Evolutionary conservation across 352 stramenopile genomes (phyloP), one percentile per base, ranked within the genome.

Genomic region (Globisporangium nunn): DNA sequence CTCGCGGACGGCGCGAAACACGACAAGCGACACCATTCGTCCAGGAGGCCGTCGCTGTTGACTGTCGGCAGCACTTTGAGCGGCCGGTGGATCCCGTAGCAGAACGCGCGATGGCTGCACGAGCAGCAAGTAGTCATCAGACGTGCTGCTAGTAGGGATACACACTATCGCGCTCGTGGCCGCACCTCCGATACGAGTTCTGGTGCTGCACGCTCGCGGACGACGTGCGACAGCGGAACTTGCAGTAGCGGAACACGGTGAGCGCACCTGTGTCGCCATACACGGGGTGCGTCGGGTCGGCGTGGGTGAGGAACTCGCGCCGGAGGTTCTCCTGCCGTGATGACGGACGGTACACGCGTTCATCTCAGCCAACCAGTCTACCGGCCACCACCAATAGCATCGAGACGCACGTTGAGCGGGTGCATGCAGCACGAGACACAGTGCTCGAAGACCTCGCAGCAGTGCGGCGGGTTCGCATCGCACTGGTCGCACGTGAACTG

Each of bases 351-450:
- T 18, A 14, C 23, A 33, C 12, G 29, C 15, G 10, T 47, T 8
- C 8, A 30, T 3, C 18, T 6, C 15, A 37, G 11, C 29, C 37
- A 54, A 7, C 14, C n/a, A 40, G 7, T 11, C 10, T 7, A 4
- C 35, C 7, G 2, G 10, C 7, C 35, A 11, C 7, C 44, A 63
- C 23, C 40, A n/a, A 2, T 17, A 33, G 7, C 35, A 40, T 0
- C 35, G 14, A 11, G 35, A 60, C 68, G 52, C 54, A 88, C 77
- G 58, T 91, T 88, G 4, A 85, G 70, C n/a, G 78, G 78, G 50
- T 87, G 72, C 81, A 91, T 88, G 59, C 81, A 91, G 57, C 80
- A 91, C 28, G 78, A 91, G 30, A 91, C 81, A 52, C 78, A 88
- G 58, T 85, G 75, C 54, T 88, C 78, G 50, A 73, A 88, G 3